Evolutionary conservation across 208 protist genomes (phyloP), one percentile per base, ranked within the genome.

Genomic region (Angomonas deanei): DNA sequence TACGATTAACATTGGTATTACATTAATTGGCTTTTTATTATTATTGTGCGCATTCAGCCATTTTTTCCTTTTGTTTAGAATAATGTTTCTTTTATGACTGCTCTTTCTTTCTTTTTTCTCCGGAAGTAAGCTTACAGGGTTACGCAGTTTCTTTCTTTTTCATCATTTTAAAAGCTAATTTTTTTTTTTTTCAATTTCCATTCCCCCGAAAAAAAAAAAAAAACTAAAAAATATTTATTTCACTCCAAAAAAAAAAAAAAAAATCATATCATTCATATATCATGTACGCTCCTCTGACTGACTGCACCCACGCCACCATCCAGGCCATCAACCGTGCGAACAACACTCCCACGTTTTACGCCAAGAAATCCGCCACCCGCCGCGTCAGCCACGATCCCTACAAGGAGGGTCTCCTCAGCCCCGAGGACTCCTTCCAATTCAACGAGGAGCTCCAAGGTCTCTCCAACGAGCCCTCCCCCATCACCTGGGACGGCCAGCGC

Each of bases 301-400:
- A 92, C 68, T 92, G 85, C 67, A 88, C 82, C 31, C 52, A 73
- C 19, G 81, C 76, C 53, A 74, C 53, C 28, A 66, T 84, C 19
- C 85, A 92, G 68, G 68, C 78, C 31, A 71, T 73, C 59, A 92
- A 92, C 61, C 49, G 66, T 19, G 39, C 15, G 32, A 59, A 59
- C 21, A 46, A 33, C 46, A 53, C 1, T 33, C 57, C 19, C 19
- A 36, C 27, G 5, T 13, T 3, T 8, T 8, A 8, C 36, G 11
- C 3, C 47, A 21, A 46, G 34, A 42, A 57, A 30, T 54, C 62
- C 17, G 62, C 56, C 49, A 61, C 38, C 28, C 58, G 64, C 21
- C 28, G 55, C 11, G 48, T 34, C 13, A 78, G 66, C 19, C 84
- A 90, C 72, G 80, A 91, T 62, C 84, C 84, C 10, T 91, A 91